These are phyloP conservation scores for Corylus heterophylla DNA, from an alignment of 306 rosid genomes.

Conservation along the genomic window DNA sequence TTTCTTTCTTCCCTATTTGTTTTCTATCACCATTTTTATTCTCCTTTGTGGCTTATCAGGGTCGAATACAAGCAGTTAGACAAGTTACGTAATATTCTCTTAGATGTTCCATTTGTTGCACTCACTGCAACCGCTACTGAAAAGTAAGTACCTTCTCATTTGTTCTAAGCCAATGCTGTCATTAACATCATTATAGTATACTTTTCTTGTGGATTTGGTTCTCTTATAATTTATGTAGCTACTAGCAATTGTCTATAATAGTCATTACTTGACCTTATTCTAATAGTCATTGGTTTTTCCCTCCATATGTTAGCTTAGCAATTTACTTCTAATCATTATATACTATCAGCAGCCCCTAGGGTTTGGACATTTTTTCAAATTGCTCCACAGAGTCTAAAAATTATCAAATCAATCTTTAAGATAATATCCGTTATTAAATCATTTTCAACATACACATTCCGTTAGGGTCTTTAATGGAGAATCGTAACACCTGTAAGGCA, in stretches of 20 bases:
- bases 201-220: slow-evolving; percentile 21
- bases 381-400: too few relatives aligned
- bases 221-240: neutral
- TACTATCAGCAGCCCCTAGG: neutral
- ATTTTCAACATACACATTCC: too few relatives aligned
- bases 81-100: slow-evolving; percentile 67
- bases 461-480: too few relatives aligned
- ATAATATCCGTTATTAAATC: too few relatives aligned
- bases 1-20: neutral
- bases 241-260: neutral
- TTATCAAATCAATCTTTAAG: too few relatives aligned
- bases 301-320: neutral
- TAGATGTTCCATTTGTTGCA: slow-evolving; percentile 81
- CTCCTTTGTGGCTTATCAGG: slow-evolving; percentile 37
- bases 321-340: neutral
- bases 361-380: too few relatives aligned
- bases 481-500: too few relatives aligned
- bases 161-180: neutral
- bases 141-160: slow-evolving; percentile 53
- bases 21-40: slow-evolving; percentile 2
- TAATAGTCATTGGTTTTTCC: neutral
- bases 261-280: neutral
- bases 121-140: slow-evolving; percentile 92
- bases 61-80: slow-evolving; percentile 76
- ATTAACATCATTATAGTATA: neutral